Evolutionary conservation across 768 basidiomycete species (phyloP).

Genomic region (Leucosporidium yakuticum): DNA sequence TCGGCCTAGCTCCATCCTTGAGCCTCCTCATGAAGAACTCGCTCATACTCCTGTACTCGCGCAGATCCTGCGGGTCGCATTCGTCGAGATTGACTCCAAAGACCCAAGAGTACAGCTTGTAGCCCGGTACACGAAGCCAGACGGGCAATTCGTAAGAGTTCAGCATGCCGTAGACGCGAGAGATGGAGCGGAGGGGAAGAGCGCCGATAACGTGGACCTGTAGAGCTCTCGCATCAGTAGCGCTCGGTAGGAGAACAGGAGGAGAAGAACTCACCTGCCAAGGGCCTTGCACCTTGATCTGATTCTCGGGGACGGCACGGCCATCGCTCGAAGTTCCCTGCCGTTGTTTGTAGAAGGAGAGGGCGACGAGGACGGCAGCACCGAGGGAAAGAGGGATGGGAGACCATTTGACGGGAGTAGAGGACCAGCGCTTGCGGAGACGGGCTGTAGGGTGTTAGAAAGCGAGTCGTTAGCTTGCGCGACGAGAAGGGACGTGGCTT

Average conservation of each 20-base stretch:
- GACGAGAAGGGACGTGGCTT: neutral
- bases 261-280: slow-evolving; percentile 64
- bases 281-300: slow-evolving; percentile 75
- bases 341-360: slow-evolving; percentile 35
- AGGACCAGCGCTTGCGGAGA: slow-evolving; percentile 68
- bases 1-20: slow-evolving; percentile 72
- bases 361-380: slow-evolving; percentile 36
- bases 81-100: slow-evolving; percentile 95
- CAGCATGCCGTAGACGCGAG: slow-evolving; percentile 93
- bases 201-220: slow-evolving; percentile 94
- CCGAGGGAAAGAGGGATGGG: slow-evolving; percentile 62
- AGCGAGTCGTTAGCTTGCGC: neutral
- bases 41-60: slow-evolving; percentile 75
- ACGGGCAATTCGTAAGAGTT: slow-evolving; percentile 88
- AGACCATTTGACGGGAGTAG: slow-evolving; percentile 91
- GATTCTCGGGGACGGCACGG: slow-evolving; percentile 46
- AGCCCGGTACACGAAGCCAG: slow-evolving; percentile 88
- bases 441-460: slow-evolving; percentile 29
- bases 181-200: slow-evolving; percentile 85
- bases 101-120: slow-evolving; percentile 73
- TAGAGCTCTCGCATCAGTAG: neutral
- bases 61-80: slow-evolving; percentile 70
- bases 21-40: slow-evolving; percentile 91
- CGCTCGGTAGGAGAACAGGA: neutral
- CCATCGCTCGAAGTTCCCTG: slow-evolving; percentile 19